Evolutionary conservation across 208 protist genomes (phyloP), one percentile per base, ranked within the genome.

Genomic region (Histomonas meleagridis): DNA sequence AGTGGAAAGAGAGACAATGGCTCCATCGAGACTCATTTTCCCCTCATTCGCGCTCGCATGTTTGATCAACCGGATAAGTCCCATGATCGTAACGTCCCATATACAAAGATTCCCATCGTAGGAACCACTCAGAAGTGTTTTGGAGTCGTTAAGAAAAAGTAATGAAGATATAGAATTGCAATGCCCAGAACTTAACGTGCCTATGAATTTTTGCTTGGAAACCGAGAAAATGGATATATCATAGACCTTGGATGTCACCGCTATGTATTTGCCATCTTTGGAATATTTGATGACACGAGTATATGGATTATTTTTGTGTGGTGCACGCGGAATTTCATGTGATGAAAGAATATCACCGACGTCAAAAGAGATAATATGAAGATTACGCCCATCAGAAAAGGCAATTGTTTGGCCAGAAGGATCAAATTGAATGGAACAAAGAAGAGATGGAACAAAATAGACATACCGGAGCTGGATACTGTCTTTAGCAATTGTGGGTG

Each of bases 101-200:
- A 86, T 86, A 46, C 76, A 86, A 55, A 86, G 43, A 14, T 46
- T 5, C 38, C 76, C 76, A 49, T 86, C 46, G 46, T 86, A 86
- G 18, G 46, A 55, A 2, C 76, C 76, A 53, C 40, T 51, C 32
- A 51, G n/a, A 55, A 86, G 55, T 86, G 26, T 51, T 1, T 72
- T 32, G 21, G 65, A 72, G 40, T 72, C n/a, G 10, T 26, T 26
- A 10, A 32, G 40, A 72, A 72, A 72, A 40, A 43, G 21, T 43
- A 72, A 43, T 72, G 32, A 72, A 40, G n/a, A 72, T 35, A 72
- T 32, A 12, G 32, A 43, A 72, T 72, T 72, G 32, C 1, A 18
- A 43, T 72, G 65, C 1, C 40, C 40, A 5, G 32, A 43, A 10
- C 32, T 12, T 35, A 43, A 23, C 1, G 32, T 18, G 16, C 18